phyloP scores from a whole-genome alignment of 176 grass and related monocot species.

The Phoenix dactylifera region DNA sequence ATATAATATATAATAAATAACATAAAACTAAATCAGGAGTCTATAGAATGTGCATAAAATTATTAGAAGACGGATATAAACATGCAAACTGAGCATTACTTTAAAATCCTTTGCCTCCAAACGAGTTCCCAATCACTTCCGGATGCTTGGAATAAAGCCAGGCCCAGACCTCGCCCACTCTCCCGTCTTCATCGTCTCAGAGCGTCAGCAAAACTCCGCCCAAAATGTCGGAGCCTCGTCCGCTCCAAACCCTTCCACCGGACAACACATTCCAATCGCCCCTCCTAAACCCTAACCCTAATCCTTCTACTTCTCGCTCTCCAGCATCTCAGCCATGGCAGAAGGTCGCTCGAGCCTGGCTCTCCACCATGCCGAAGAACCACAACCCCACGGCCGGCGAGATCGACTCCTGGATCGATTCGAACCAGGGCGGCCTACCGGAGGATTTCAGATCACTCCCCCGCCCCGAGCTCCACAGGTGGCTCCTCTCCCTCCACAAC shows the following conservation, averaged over 20 bases:
- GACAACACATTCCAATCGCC: neutral
- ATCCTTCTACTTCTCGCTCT: constrained; percentile 6
- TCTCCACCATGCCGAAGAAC: constrained; percentile 47
- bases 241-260: constrained; percentile 14
- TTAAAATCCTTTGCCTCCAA: too few relatives aligned
- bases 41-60: too few relatives aligned
- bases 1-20: too few relatives aligned
- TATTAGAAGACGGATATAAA: too few relatives aligned
- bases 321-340: constrained; percentile 40
- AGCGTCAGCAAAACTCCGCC: too few relatives aligned
- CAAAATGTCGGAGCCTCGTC: constrained; percentile 13
- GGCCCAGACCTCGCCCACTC: too few relatives aligned
- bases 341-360: constrained; percentile 35
- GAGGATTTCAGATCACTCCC: constrained; percentile 36
- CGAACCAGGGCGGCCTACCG: constrained; percentile 17
- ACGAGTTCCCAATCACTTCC: too few relatives aligned
- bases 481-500: constrained; percentile 42
- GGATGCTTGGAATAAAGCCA: too few relatives aligned
- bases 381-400: constrained; percentile 43
- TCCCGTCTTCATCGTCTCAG: neutral
- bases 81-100: too few relatives aligned
- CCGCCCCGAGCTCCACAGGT: constrained; percentile 56
- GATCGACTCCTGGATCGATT: constrained; percentile 65
- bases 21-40: too few relatives aligned
- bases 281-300: neutral